These are phyloP conservation scores for Saturnispora quitensis DNA, from an alignment of 805 yeast genomes.

Conservation along the genomic window DNA sequence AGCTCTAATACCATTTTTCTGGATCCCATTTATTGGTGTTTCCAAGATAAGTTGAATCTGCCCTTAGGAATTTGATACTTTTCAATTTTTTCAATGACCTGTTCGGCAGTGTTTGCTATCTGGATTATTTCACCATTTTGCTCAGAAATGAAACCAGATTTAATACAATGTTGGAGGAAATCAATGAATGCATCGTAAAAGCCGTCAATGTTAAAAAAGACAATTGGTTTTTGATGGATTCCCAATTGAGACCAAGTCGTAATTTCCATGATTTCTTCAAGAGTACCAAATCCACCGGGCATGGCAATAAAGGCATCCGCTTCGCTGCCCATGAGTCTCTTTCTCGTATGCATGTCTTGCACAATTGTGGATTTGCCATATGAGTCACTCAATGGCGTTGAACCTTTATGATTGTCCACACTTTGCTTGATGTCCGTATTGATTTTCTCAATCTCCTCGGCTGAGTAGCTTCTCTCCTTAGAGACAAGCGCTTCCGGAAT, in stretches of 20 bases:
- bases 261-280: constrained; percentile 84
- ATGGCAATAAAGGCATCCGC: constrained; percentile 73
- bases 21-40: constrained; percentile 19
- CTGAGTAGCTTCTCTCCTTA: constrained; percentile 50
- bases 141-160: constrained; percentile 57
- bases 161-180: constrained; percentile 52
- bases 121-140: constrained; percentile 60
- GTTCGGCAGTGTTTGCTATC: constrained; percentile 60
- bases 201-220: constrained; percentile 69
- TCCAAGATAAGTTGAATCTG: constrained; percentile 67
- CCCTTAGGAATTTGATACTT: constrained; percentile 62
- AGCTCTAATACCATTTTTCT: neutral
- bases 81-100: constrained; percentile 54
- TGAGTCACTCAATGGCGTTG: constrained; percentile 51
- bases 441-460: constrained; percentile 29
- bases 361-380: constrained; percentile 79
- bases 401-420: constrained; percentile 56
- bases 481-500: constrained; percentile 78
- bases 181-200: constrained; percentile 62
- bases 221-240: constrained; percentile 74
- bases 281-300: constrained; percentile 89
- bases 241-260: constrained; percentile 89
- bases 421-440: constrained; percentile 41
- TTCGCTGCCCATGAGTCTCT: constrained; percentile 76
- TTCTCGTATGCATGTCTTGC: constrained; percentile 83